phyloP scores from a whole-genome alignment of 768 basidiomycete genomes.

The Kwoniella sp. region DNA sequence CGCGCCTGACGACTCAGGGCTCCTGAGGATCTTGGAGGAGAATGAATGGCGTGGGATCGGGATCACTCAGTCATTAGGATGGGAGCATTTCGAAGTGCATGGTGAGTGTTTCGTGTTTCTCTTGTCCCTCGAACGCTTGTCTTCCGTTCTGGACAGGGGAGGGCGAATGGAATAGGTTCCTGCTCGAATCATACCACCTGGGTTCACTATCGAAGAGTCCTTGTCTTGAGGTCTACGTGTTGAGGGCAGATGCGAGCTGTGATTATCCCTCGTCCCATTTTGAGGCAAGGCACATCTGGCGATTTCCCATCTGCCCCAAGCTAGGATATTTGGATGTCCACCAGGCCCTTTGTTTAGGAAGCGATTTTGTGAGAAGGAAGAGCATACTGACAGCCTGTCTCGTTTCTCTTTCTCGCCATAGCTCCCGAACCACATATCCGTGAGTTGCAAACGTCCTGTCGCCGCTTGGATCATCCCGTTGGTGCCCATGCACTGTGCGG shows the following conservation, averaged over 20 bases:
- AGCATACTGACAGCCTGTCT: constrained; percentile 51
- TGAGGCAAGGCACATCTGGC: no score
- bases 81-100: constrained; percentile 98
- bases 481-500: no score
- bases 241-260: no score
- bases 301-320: no score
- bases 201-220: no score
- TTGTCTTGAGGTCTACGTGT: background rate
- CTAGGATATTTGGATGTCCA: no score
- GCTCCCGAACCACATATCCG: constrained; percentile 57
- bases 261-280: no score
- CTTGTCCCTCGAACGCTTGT: background rate
- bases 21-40: constrained; percentile 79
- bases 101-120: constrained; percentile 57
- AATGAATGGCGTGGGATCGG: constrained; percentile 95
- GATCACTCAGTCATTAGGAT: constrained; percentile 91
- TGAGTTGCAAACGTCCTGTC: constrained; percentile 27
- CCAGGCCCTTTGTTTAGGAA: no score
- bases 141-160: no score
- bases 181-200: no score
- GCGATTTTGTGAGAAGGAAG: no score
- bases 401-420: constrained; percentile 15
- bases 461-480: background rate
- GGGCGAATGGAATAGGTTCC: no score
- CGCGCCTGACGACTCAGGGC: constrained; percentile 70